These are phyloP conservation scores for Blastocladiella britannica DNA, from an alignment of 192 early-diverging fungal genomes.

Conservation along the genomic window DNA sequence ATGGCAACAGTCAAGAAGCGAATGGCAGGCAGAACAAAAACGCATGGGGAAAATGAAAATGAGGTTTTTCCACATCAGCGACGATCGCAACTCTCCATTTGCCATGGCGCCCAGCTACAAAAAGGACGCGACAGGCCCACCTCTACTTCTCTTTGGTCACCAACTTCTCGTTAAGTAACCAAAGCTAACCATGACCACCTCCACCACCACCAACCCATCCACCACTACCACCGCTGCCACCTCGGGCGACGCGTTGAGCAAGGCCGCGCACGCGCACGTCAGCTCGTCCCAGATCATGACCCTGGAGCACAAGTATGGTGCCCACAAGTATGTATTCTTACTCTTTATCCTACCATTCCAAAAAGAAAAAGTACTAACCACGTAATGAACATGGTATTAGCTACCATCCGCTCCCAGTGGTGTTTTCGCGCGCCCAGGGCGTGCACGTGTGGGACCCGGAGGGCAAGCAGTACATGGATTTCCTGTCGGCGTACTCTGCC, in stretches of 20 bases:
- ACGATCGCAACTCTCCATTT: too few relatives aligned
- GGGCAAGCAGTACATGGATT: slow-evolving; percentile 68
- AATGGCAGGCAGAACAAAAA: too few relatives aligned
- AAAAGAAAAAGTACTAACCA: not conserved
- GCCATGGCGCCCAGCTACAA: too few relatives aligned
- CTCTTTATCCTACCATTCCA: not conserved
- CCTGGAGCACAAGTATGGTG: slow-evolving; percentile 69
- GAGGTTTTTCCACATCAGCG: too few relatives aligned
- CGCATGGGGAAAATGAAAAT: too few relatives aligned
- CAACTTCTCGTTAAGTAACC: too few relatives aligned
- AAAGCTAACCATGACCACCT: too few relatives aligned
- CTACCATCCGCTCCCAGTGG: slow-evolving; percentile 93
- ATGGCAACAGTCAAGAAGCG: too few relatives aligned
- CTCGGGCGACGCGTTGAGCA: not conserved
- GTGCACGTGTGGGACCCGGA: slow-evolving; percentile 89
- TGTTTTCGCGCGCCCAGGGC: slow-evolving; percentile 69
- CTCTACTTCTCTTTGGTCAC: too few relatives aligned
- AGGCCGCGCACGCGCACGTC: not conserved
- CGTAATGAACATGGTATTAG: slow-evolving; percentile 9
- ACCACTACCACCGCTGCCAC: slow-evolving; percentile 6
- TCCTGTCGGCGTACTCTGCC: slow-evolving; percentile 64
- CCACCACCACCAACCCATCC: slow-evolving; percentile 3
- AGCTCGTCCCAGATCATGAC: slow-evolving; percentile 28
- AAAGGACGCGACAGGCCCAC: too few relatives aligned
- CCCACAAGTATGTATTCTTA: slow-evolving; percentile 59